Evolutionary conservation across 352 stramenopile genomes (phyloP).

Genomic region (Pythium rishiriense): DNA sequence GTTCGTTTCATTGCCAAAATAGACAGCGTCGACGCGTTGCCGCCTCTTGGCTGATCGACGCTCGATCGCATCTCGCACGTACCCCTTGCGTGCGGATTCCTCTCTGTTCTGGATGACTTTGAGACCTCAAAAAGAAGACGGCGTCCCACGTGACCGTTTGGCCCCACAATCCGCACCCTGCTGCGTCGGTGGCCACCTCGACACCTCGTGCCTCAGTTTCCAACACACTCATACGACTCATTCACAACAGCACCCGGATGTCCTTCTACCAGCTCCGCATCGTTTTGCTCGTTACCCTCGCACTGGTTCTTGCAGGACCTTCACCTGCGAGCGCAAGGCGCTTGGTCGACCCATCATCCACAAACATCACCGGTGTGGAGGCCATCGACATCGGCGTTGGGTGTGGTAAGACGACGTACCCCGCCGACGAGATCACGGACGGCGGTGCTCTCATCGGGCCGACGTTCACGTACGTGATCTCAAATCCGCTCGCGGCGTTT

Average conservation of each 20-base stretch:
- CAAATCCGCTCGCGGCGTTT: constrained; percentile 47
- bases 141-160: background rate
- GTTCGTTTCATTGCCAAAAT: background rate
- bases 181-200: background rate
- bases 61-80: background rate
- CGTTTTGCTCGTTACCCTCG: background rate
- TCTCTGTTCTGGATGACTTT: no score
- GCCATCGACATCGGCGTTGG: background rate
- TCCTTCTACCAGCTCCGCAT: background rate
- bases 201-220: no score
- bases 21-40: no score
- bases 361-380: background rate
- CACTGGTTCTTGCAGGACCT: background rate
- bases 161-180: no score
- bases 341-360: background rate
- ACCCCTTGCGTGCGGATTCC: background rate
- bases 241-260: background rate
- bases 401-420: background rate
- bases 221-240: background rate
- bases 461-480: constrained; percentile 40
- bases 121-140: no score
- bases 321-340: no score
- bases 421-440: constrained; percentile 1
- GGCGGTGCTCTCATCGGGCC: constrained; percentile 26
- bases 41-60: background rate